A percentile compares a stretch with the other conserved stretches of the same genome.
These are phyloP conservation scores for Candida railenensis DNA, from an alignment of 805 yeast species.

Conservation along the genomic window DNA sequence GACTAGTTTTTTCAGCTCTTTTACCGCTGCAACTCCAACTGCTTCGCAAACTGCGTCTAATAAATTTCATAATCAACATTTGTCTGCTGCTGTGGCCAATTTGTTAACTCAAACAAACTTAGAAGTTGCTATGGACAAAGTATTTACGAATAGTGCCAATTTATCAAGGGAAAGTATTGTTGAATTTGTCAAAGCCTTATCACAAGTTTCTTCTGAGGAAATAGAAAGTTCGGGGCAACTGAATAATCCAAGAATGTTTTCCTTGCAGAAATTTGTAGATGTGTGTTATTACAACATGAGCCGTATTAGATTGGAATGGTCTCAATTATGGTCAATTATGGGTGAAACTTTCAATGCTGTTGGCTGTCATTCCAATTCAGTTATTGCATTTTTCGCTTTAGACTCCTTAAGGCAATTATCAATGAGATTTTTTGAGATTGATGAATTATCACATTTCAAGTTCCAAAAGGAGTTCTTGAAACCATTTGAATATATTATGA, in stretches of 20 bases:
- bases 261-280: constrained; percentile 93
- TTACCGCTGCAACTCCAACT: constrained; percentile 48
- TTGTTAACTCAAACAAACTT: constrained; percentile 64
- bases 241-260: constrained; percentile 82
- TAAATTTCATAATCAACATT: constrained; percentile 69
- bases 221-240: constrained; percentile 84
- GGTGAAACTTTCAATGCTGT: constrained; percentile 84
- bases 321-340: constrained; percentile 91
- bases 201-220: constrained; percentile 87
- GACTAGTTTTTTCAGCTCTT: constrained; percentile 54
- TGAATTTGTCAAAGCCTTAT: constrained; percentile 81
- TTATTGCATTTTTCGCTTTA: constrained; percentile 84
- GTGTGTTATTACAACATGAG: constrained; percentile 97
- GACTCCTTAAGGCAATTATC: constrained; percentile 93
- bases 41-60: constrained; percentile 68
- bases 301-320: constrained; percentile 95
- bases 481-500: constrained; percentile 82
- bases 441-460: constrained; percentile 91
- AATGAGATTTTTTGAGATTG: constrained; percentile 87
- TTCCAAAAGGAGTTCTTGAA: constrained; percentile 91
- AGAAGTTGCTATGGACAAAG: constrained; percentile 79
- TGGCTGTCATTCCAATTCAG: constrained; percentile 74
- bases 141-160: constrained; percentile 78
- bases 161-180: constrained; percentile 83
- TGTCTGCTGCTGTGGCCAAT: constrained; percentile 56